Evolutionary conservation across 2,329 filamentous ascomycete species (phyloP).

Genomic region (Cladophialophora immunda): DNA sequence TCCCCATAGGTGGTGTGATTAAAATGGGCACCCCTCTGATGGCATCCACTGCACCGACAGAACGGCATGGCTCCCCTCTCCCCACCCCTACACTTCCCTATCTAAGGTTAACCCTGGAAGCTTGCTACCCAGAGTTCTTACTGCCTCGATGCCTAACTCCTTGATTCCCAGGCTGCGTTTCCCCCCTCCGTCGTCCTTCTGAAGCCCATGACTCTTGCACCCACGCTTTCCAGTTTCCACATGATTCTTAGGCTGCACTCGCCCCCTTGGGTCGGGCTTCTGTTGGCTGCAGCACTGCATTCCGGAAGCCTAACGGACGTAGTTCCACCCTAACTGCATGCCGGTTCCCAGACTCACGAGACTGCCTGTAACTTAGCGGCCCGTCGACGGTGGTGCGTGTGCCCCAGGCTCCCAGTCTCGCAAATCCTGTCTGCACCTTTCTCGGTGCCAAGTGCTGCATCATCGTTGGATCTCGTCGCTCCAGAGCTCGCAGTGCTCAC

Average conservation of each 20-base stretch:
- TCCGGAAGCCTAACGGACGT: conserved; percentile 18
- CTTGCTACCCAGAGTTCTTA: not conserved
- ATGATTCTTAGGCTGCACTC: conserved; percentile 15
- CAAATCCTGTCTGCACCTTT: conserved; percentile 1
- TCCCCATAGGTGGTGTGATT: conserved; percentile 3
- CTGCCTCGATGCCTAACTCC: conserved; percentile 8
- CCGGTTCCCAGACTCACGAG: conserved; percentile 3
- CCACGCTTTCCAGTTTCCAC: conserved; percentile 17
- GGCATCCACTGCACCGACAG: conserved; percentile 1
- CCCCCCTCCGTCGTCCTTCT: not conserved
- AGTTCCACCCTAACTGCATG: conserved; percentile 11
- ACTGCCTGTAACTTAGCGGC: not conserved
- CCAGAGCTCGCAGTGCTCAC: not conserved
- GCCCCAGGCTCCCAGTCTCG: not conserved
- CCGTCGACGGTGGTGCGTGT: not conserved
- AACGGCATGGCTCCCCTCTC: not conserved
- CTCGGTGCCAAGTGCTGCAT: conserved; percentile 8
- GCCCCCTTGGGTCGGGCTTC: conserved; percentile 6
- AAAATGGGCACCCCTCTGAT: not conserved
- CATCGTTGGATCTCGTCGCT: conserved; percentile 4
- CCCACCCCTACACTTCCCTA: conserved; percentile 1
- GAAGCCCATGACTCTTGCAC: conserved; percentile 14
- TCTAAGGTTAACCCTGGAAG: conserved; percentile 3
- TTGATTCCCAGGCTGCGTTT: not conserved
- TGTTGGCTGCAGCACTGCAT: conserved; percentile 14